Percentiles rank a stretch among this genome's conserved stretches.
Evolutionary conservation across 73 alveolate genomes (phyloP).

Genomic region (Paramecium sexaurelia): DNA sequence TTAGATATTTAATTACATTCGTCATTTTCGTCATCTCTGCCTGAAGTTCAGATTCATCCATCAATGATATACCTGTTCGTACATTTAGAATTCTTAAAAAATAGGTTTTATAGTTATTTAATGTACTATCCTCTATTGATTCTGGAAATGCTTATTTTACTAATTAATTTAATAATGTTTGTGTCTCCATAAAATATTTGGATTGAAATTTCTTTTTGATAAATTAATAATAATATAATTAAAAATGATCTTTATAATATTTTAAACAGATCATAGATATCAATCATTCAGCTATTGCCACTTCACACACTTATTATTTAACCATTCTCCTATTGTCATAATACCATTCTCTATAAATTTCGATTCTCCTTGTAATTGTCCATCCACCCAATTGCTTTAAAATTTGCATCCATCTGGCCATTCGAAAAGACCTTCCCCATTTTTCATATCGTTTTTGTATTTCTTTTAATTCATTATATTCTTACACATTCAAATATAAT

Average conservation of each 20-base stretch:
- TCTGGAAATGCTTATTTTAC: background rate
- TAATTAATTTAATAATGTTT: background rate
- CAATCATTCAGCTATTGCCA: background rate
- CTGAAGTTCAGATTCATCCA: background rate
- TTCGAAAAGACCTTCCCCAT: slow-evolving; percentile 80
- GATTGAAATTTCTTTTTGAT: background rate
- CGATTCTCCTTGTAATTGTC: background rate
- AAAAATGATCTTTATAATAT: background rate
- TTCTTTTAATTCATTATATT: slow-evolving; percentile 73
- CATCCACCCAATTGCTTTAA: background rate
- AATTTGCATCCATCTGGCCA: slow-evolving; percentile 86
- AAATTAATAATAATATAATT: background rate
- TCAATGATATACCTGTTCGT: background rate
- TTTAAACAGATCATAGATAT: background rate
- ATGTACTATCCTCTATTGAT: background rate
- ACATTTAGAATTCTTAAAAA: background rate
- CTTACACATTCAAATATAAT: background rate
- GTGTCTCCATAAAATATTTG: background rate
- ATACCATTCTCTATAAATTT: background rate
- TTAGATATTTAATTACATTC: background rate
- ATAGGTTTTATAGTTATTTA: background rate
- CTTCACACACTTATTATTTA: background rate
- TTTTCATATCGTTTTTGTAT: slow-evolving; percentile 74
- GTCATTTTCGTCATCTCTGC: background rate
- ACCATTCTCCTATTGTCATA: background rate